Percentiles rank a stretch among this genome's conserved stretches.
These are phyloP conservation scores for Phyllosticta citribraziliensis DNA, from an alignment of 2,329 filamentous ascomycete genomes.

Conservation along the genomic window DNA sequence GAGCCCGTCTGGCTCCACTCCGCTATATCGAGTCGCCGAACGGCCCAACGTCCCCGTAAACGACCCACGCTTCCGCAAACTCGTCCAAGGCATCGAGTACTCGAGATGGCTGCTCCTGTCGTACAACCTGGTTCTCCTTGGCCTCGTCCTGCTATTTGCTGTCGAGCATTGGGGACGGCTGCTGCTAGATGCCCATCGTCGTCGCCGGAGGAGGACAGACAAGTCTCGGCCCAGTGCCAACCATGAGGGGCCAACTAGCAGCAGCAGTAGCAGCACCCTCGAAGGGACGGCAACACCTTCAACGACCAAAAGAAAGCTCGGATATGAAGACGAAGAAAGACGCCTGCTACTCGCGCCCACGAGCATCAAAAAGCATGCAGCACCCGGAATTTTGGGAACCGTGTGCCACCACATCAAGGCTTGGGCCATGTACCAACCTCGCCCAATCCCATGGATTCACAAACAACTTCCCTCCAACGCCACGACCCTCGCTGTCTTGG, in stretches of 20 bases:
- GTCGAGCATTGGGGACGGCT: conserved; percentile 27
- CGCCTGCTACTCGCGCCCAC: neutral
- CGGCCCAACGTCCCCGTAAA: conserved; percentile 17
- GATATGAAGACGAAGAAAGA: neutral
- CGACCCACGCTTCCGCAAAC: conserved; percentile 25
- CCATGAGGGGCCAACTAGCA: conserved; percentile 19
- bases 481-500: conserved; percentile 42
- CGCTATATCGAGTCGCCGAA: neutral
- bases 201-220: neutral
- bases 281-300: conserved; percentile 27
- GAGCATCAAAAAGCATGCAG: conserved; percentile 7
- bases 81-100: conserved; percentile 30
- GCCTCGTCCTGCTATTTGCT: conserved; percentile 27
- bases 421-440: conserved; percentile 47
- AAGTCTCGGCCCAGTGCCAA: neutral
- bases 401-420: conserved; percentile 20
- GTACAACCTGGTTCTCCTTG: conserved; percentile 32
- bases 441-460: conserved; percentile 46
- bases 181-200: conserved; percentile 9
- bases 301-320: conserved; percentile 11
- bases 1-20: neutral
- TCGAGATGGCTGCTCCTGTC: conserved; percentile 27
- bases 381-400: conserved; percentile 11
- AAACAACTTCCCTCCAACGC: conserved; percentile 49
- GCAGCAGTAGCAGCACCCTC: conserved; percentile 31